Evolutionary conservation across 805 yeast species (phyloP).

Genomic region (Zygotorulaspora danielsina): DNA sequence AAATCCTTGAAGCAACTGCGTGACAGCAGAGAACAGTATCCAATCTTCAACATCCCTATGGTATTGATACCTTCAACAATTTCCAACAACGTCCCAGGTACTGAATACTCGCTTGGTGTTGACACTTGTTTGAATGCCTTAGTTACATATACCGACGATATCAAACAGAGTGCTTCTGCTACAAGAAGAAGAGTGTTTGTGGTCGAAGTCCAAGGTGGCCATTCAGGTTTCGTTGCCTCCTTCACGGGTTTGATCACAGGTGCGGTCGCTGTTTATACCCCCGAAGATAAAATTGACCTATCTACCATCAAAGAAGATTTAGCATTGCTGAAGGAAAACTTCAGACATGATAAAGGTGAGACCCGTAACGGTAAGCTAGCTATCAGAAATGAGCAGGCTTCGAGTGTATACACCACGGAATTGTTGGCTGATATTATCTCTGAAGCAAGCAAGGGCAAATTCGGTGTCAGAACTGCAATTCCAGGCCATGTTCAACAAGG

Average conservation of each 20-base stretch:
- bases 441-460: slow-evolving; percentile 69
- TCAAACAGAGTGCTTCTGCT: slow-evolving; percentile 92
- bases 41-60: slow-evolving; percentile 92
- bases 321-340: slow-evolving; percentile 60
- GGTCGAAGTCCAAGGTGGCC: slow-evolving; percentile 97
- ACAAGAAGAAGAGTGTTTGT: slow-evolving; percentile 92
- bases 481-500: slow-evolving; percentile 99
- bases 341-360: slow-evolving; percentile 70
- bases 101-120: slow-evolving; percentile 91
- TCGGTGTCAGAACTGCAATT: slow-evolving; percentile 89
- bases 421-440: slow-evolving; percentile 78
- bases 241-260: slow-evolving; percentile 82
- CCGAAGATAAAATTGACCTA: slow-evolving; percentile 75
- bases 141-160: slow-evolving; percentile 89
- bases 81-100: slow-evolving; percentile 98
- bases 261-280: slow-evolving; percentile 85
- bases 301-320: slow-evolving; percentile 72
- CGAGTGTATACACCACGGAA: slow-evolving; percentile 75
- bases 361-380: slow-evolving; percentile 81
- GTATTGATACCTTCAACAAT: slow-evolving; percentile 91
- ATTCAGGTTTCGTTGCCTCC: slow-evolving; percentile 90
- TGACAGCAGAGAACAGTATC: slow-evolving; percentile 70
- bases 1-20: slow-evolving; percentile 76
- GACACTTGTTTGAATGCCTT: slow-evolving; percentile 93
- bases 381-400: slow-evolving; percentile 79